phyloP scores from a whole-genome alignment of 305 asterid species.

The Ruellia speciosa region DNA sequence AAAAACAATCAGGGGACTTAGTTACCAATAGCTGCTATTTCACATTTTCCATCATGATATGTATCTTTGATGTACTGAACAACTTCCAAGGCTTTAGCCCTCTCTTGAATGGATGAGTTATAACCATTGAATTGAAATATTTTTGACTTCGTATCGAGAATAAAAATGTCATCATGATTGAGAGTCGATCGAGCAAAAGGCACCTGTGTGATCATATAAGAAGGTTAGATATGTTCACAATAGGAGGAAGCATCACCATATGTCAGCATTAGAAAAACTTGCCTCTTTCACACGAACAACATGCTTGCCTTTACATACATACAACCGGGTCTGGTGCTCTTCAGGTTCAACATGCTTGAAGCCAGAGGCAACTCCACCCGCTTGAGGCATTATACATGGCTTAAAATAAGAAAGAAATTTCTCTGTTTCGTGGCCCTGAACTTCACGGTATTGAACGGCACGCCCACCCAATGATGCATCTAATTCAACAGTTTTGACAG shows the following conservation, averaged over 20 bases:
- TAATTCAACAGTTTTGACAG: conserved; percentile 64
- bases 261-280: conserved; percentile 20
- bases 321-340: conserved; percentile 54
- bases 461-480: conserved; percentile 81
- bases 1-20: conserved; percentile 17
- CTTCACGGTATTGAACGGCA: conserved; percentile 83
- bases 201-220: conserved; percentile 45
- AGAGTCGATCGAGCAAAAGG: conserved; percentile 76
- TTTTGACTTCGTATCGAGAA: conserved; percentile 71
- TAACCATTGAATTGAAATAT: conserved; percentile 78
- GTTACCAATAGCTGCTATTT: conserved; percentile 72
- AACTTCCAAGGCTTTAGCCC: conserved; percentile 92
- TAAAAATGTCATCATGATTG: conserved; percentile 73
- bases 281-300: conserved; percentile 84
- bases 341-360: conserved; percentile 45
- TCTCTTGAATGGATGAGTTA: conserved; percentile 79
- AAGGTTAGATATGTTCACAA: conserved; percentile 9
- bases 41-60: conserved; percentile 76
- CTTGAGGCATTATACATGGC: conserved; percentile 82
- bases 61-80: conserved; percentile 77
- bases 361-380: conserved; percentile 64
- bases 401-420: conserved; percentile 82
- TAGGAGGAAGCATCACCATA: conserved; percentile 6
- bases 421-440: conserved; percentile 85
- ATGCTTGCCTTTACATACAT: conserved; percentile 74